Evolutionary conservation across 169 alveolate genomes (phyloP).

Genomic region (Cryptosporidium sp.): DNA sequence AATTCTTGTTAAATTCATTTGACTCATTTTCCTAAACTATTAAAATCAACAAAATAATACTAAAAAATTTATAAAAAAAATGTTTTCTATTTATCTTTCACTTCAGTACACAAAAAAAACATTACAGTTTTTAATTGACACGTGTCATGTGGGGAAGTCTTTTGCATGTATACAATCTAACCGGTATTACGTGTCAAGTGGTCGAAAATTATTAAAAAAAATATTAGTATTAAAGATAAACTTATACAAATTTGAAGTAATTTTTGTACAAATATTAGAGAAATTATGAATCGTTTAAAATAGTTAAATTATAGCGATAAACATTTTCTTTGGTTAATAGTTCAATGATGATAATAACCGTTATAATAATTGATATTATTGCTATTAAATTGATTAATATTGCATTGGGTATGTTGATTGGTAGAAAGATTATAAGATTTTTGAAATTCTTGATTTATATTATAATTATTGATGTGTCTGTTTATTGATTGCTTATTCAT

Average conservation of each 20-base stretch:
- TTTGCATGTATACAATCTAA: background rate
- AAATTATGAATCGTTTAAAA: background rate
- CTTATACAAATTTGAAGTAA: no score
- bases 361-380: background rate
- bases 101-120: background rate
- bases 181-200: constrained; percentile 65
- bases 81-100: background rate
- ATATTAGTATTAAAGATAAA: background rate
- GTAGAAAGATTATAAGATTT: background rate
- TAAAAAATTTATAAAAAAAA: background rate
- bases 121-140: background rate
- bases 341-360: background rate
- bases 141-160: constrained; percentile 34
- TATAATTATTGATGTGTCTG: background rate
- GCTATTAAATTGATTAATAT: background rate
- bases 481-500: background rate
- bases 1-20: background rate
- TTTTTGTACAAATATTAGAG: background rate
- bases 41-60: background rate
- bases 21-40: constrained; percentile 2
- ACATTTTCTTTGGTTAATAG: background rate
- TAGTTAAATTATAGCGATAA: background rate
- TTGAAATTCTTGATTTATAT: background rate
- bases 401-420: background rate
- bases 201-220: background rate